Evolutionary conservation across 768 basidiomycete genomes (phyloP).

Genomic region (Peribolospora baueri): DNA sequence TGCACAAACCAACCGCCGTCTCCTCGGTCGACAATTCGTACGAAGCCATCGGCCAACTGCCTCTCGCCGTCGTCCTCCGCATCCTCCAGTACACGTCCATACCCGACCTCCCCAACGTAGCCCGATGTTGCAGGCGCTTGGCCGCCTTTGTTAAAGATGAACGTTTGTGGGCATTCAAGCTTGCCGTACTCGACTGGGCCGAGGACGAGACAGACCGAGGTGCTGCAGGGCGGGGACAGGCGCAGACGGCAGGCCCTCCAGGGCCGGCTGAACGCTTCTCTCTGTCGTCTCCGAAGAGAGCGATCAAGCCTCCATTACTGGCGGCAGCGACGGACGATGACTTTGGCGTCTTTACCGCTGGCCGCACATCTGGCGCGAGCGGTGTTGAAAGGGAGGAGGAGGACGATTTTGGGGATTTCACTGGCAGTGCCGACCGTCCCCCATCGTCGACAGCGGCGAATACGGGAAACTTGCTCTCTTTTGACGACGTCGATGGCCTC

Average conservation of each 20-base stretch:
- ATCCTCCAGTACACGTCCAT: constrained; percentile 51
- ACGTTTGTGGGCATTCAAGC: constrained; percentile 48
- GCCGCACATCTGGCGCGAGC: constrained; percentile 11
- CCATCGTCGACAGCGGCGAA: background rate
- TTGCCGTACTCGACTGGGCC: constrained; percentile 29
- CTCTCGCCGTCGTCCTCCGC: constrained; percentile 47
- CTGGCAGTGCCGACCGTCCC: constrained; percentile 1
- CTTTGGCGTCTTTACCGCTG: constrained; percentile 61
- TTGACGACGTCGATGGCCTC: constrained; percentile 14
- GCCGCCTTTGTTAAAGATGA: constrained; percentile 44
- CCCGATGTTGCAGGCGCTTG: constrained; percentile 39
- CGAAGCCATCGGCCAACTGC: constrained; percentile 45
- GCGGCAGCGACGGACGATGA: constrained; percentile 35
- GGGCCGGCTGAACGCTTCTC: no score
- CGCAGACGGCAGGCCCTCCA: constrained; percentile 15
- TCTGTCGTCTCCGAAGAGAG: constrained; percentile 1
- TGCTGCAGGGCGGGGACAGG: background rate
- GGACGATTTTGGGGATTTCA: constrained; percentile 22
- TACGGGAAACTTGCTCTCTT: constrained; percentile 16
- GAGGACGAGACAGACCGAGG: constrained; percentile 3
- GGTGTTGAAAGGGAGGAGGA: constrained; percentile 9
- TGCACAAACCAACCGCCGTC: background rate
- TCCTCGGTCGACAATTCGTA: constrained; percentile 17
- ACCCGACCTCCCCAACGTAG: constrained; percentile 55
- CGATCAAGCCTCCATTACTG: background rate